A percentile compares a stretch with the other conserved stretches of the same genome.
These are phyloP conservation scores for Loxodes magnus DNA, from an alignment of 73 alveolate genomes.

Conservation along the genomic window DNA sequence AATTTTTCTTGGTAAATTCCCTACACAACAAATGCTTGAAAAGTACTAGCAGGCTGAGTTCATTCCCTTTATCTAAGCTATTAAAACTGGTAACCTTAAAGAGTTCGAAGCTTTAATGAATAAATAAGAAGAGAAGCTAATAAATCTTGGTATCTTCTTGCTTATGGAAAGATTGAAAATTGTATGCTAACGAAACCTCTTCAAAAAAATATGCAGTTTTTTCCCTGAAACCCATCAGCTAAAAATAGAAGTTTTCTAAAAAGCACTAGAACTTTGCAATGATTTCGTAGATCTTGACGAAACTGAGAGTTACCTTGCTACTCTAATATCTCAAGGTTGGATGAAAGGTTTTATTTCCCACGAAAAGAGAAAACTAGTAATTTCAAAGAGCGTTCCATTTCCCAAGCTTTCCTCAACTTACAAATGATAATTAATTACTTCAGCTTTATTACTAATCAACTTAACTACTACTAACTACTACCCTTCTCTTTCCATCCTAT, in stretches of 20 bases:
- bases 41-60: conserved; percentile 14
- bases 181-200: conserved; percentile 17
- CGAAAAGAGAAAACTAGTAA: conserved; percentile 31
- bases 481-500: too few relatives aligned
- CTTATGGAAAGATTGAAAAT: conserved; percentile 27
- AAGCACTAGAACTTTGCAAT: too few relatives aligned
- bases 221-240: too few relatives aligned
- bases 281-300: too few relatives aligned
- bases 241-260: too few relatives aligned
- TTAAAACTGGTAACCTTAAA: conserved; percentile 17
- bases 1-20: conserved; percentile 30
- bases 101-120: conserved; percentile 15
- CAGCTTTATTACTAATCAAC: too few relatives aligned
- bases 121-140: conserved; percentile 11
- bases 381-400: conserved; percentile 26
- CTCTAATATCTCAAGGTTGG: conserved; percentile 25
- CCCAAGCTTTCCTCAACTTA: too few relatives aligned
- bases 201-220: too few relatives aligned
- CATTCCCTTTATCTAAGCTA: conserved; percentile 9
- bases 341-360: conserved; percentile 42
- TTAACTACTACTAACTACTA: too few relatives aligned
- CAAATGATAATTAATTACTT: too few relatives aligned
- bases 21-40: conserved; percentile 13
- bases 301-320: conserved; percentile 33
- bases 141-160: conserved; percentile 24